phyloP scores from a whole-genome alignment of 176 grass and related monocot genomes.

The Phyllostachys edulis region DNA sequence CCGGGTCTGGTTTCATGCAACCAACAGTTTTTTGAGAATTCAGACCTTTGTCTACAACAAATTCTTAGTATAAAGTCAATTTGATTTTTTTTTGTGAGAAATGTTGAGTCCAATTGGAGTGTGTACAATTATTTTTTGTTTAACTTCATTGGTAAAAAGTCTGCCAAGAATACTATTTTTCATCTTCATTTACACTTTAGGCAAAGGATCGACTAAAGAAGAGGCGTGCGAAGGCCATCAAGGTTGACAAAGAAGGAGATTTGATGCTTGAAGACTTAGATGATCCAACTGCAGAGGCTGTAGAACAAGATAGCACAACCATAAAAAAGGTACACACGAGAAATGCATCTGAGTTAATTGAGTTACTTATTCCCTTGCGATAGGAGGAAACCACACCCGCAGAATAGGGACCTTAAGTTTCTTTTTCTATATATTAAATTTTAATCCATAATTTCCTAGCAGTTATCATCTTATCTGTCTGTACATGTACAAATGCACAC shows the following conservation, averaged over 20 bases:
- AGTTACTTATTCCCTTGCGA: neutral
- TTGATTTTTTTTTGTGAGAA: neutral
- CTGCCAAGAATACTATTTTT: neutral
- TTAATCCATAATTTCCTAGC: conserved; percentile 6
- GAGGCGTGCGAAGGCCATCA: conserved; percentile 81
- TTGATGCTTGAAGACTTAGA: conserved; percentile 80
- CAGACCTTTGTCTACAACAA: neutral
- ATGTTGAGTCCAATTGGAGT: neutral
- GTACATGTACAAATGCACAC: neutral
- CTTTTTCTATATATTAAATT: neutral
- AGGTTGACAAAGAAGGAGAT: conserved; percentile 86
- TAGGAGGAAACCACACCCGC: neutral
- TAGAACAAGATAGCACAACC: conserved; percentile 54
- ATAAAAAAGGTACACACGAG: conserved; percentile 74
- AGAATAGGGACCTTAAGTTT: neutral
- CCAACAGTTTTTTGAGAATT: neutral
- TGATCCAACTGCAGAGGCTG: conserved; percentile 44
- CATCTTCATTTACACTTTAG: conserved; percentile 42
- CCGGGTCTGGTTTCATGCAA: neutral
- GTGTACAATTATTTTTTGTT: neutral
- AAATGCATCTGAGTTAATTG: neutral
- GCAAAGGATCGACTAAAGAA: conserved; percentile 85
- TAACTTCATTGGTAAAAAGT: conserved; percentile 9
- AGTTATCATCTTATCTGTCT: conserved; percentile 9
- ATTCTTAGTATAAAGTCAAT: neutral